Conservation (phyloP, 768 basidiomycete species). For the Lyophyllum decastes region DNA sequence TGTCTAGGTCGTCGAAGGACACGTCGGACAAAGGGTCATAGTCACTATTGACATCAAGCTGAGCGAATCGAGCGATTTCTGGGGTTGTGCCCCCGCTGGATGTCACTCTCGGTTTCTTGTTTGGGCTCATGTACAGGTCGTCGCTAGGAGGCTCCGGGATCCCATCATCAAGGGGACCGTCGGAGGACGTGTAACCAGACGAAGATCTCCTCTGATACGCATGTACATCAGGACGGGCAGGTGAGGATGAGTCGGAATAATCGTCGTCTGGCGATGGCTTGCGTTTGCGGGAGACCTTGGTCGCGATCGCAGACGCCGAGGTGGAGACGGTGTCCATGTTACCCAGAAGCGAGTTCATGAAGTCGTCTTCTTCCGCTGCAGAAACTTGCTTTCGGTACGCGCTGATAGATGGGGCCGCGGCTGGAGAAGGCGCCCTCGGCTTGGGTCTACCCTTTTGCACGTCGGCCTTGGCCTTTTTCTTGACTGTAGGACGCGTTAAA, state of each 20-base stretch:
- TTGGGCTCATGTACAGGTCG: conserved; percentile 65
- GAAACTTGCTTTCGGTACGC: conserved; percentile 81
- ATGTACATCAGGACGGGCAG: conserved; percentile 25
- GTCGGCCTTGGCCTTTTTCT: conserved; percentile 45
- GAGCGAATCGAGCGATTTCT: conserved; percentile 56
- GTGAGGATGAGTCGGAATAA: conserved; percentile 41
- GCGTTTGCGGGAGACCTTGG: conserved; percentile 55
- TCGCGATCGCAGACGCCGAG: conserved; percentile 31
- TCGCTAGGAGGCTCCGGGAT: conserved; percentile 49
- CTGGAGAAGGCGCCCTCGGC: conserved; percentile 51
- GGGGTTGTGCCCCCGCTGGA: conserved; percentile 48
- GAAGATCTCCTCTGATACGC: conserved; percentile 35
- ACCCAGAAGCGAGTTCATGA: conserved; percentile 82
- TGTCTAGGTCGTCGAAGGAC: conserved; percentile 55
- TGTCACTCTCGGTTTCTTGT: conserved; percentile 59
- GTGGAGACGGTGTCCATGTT: conserved; percentile 58
- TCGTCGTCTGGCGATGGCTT: conserved; percentile 58
- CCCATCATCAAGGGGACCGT: conserved; percentile 41
- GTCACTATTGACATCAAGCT: conserved; percentile 58
- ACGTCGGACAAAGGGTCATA: conserved; percentile 42
- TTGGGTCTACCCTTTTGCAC: conserved; percentile 42
- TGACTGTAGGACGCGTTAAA: conserved; percentile 20
- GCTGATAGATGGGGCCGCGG: conserved; percentile 62
- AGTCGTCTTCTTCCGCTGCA: conserved; percentile 82
- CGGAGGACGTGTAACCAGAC: conserved; percentile 47